Evolutionary conservation across 2,329 filamentous ascomycete genomes (phyloP), one percentile per base, ranked within the genome.

Genomic region (Epichloe bromicola): DNA sequence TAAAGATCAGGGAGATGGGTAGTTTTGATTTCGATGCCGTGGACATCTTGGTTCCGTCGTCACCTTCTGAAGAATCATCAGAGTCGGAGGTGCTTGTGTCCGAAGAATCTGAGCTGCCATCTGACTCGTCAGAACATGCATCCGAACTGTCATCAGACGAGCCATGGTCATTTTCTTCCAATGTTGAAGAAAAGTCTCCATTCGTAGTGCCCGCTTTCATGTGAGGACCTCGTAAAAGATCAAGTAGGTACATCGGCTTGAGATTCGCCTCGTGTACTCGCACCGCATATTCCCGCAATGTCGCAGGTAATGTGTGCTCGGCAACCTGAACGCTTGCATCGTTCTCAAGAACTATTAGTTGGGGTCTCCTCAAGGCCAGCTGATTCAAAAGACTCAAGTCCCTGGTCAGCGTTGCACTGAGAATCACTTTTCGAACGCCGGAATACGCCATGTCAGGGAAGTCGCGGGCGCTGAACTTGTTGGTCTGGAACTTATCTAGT

Each of bases 361-460:
- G 85, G 3, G 93, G 91, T 49, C 86, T 75, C 30, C 75, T 73
- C 33, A 97, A 72, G 53, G 78, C 84, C 38, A 97, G 67, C 1
- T 81, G 83, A 51, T 79, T 84, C 19, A 97, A 71, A 54, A 93
- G 83, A 37, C 85, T 86, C 46, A 95, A 71, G 61, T 97, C 89
- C 52, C 82, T 78, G 2, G 90, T 95, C 80, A 97, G 88, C 0
- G 91, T 96, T 5, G 91, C 93, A 64, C 88, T 95, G 3, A 96
- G 75, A 49, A 97, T 78, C 17, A 96, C 75, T 67, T 96, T 97
- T 48, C 83, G 80, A 3, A 93, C 73, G 15, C 73, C 75, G 5
- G 67, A 70, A 41, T 74, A 67, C 50, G 74, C 72, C 50, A 74
- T 72, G 47, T 77, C 72, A 20, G 72, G 71, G 55, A 76, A 75